Percentiles rank a stretch among this genome's conserved stretches.
These are phyloP conservation scores for Hymenoscyphus fructigenus DNA, from an alignment of 2,329 filamentous ascomycete species.

Conservation along the genomic window DNA sequence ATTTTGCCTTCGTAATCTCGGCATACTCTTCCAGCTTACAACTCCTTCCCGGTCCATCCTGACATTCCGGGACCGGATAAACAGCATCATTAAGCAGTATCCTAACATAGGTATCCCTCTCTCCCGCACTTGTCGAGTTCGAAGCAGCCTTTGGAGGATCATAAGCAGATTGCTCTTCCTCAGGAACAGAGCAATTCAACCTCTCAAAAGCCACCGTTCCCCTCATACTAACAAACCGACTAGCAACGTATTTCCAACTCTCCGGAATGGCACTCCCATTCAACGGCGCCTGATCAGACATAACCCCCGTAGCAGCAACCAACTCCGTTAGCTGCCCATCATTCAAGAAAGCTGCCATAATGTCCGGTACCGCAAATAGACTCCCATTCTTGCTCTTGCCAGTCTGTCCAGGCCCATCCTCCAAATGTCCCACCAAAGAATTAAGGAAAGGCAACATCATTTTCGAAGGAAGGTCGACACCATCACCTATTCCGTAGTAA, in stretches of 20 bases:
- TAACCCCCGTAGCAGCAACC: constrained; percentile 58
- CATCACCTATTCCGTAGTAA: constrained; percentile 63
- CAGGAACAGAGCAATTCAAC: constrained; percentile 47
- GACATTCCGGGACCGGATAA: constrained; percentile 57
- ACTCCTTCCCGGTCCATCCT: constrained; percentile 53
- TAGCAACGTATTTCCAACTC: constrained; percentile 53
- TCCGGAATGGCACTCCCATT: constrained; percentile 46
- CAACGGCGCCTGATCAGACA: constrained; percentile 48
- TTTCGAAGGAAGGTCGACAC: constrained; percentile 50
- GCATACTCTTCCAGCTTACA: constrained; percentile 44
- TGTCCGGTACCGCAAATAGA: constrained; percentile 50
- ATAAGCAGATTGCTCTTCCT: background rate
- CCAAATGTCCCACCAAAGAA: constrained; percentile 52
- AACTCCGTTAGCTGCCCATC: constrained; percentile 66
- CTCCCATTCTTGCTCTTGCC: constrained; percentile 48
- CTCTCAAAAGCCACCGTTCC: constrained; percentile 66
- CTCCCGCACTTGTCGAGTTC: background rate
- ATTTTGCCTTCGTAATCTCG: constrained; percentile 11
- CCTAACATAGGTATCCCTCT: constrained; percentile 47
- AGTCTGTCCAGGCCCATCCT: constrained; percentile 48
- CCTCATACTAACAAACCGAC: constrained; percentile 59
- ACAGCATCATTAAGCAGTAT: constrained; percentile 62
- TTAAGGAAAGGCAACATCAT: constrained; percentile 63
- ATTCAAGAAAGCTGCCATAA: constrained; percentile 63
- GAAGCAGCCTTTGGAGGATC: background rate